Conservation (phyloP, 2,329 filamentous ascomycete genomes). For the Botrytis squamosa region DNA sequence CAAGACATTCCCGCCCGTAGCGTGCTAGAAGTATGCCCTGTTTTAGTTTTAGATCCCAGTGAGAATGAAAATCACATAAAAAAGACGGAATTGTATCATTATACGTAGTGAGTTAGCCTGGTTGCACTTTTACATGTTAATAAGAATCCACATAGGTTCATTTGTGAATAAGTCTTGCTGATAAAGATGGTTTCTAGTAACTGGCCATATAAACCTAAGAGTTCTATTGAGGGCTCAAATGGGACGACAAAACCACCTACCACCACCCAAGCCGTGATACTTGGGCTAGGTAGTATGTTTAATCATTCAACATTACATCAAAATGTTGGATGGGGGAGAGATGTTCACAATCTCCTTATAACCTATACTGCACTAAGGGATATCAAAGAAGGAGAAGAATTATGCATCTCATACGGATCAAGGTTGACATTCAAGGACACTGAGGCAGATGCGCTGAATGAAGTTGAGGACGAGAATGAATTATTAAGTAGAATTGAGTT, state of each 20-base stretch:
- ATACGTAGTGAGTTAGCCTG: conserved; percentile 51
- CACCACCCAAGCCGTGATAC: conserved; percentile 41
- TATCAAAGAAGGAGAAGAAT: conserved; percentile 52
- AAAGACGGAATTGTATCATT: conserved; percentile 53
- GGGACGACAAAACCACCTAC: conserved; percentile 42
- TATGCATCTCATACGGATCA: conserved; percentile 47
- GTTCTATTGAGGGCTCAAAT: conserved; percentile 38
- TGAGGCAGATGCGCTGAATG: conserved; percentile 31
- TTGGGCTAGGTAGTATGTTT: conserved; percentile 58
- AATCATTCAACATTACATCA: conserved; percentile 53
- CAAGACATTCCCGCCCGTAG: conserved; percentile 47
- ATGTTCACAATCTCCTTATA: conserved; percentile 46
- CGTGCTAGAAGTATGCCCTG: conserved; percentile 52
- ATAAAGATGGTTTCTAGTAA: conserved; percentile 21
- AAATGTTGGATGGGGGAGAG: conserved; percentile 56
- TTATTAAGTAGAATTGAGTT: conserved; percentile 38
- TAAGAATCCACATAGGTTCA: not conserved
- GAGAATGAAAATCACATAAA: conserved; percentile 52
- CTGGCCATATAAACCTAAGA: conserved; percentile 24
- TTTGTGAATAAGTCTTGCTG: not conserved
- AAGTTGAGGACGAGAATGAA: conserved; percentile 35
- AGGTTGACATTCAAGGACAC: conserved; percentile 41
- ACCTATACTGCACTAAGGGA: conserved; percentile 51
- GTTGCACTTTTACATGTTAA: not conserved
- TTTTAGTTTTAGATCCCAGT: conserved; percentile 47